Evolutionary conservation across 2,329 filamentous ascomycete genomes (phyloP).

Genomic region (Scolecobasidium constrictum): DNA sequence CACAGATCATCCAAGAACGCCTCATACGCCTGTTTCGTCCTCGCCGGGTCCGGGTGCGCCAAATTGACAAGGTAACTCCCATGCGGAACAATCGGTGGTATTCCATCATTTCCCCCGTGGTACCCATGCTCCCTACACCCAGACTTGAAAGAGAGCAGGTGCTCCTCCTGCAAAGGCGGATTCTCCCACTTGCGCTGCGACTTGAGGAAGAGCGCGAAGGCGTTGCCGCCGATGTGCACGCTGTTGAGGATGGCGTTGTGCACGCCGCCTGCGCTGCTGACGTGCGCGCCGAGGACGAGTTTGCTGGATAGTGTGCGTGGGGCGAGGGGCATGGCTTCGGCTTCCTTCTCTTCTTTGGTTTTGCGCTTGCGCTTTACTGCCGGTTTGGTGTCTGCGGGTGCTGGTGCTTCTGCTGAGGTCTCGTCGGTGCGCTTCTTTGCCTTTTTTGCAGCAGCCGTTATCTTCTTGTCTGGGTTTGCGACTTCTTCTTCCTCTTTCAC

Average conservation of each 20-base stretch:
- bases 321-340: conserved; percentile 53
- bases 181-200: conserved; percentile 92
- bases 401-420: conserved; percentile 10
- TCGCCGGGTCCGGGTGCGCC: conserved; percentile 68
- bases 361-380: conserved; percentile 34
- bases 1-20: conserved; percentile 80
- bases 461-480: background rate
- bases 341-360: conserved; percentile 45
- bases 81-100: conserved; percentile 58
- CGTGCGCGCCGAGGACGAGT: conserved; percentile 86
- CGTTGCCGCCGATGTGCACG: conserved; percentile 71
- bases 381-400: conserved; percentile 9
- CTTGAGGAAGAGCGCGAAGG: conserved; percentile 91
- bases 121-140: conserved; percentile 61
- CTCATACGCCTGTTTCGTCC: conserved; percentile 75
- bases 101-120: conserved; percentile 52
- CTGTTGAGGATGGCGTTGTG: conserved; percentile 79
- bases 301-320: conserved; percentile 59
- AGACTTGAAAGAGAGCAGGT: conserved; percentile 57
- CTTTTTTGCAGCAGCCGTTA: conserved; percentile 1
- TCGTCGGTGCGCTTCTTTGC: no score
- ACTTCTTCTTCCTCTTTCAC: conserved; percentile 5
- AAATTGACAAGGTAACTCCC: conserved; percentile 96
- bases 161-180: conserved; percentile 60
- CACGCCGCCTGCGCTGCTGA: conserved; percentile 84